Conservation (phyloP, 2,329 filamentous ascomycete species). For the Alternaria conjuncta region DNA sequence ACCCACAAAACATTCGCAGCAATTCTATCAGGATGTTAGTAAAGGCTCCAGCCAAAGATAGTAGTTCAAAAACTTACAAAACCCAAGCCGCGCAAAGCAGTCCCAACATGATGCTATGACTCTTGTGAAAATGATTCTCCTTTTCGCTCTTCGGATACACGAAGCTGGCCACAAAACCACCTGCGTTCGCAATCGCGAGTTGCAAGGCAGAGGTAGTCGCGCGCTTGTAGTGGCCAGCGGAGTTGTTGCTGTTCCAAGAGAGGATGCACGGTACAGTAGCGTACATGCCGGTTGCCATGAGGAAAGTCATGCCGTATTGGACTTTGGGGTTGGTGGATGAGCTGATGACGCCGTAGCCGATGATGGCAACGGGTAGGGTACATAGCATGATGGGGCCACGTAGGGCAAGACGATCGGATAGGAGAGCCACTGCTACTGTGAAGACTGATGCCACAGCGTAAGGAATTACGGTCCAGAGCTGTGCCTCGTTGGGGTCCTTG, state of each 20-base stretch:
- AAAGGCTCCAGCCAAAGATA: background rate
- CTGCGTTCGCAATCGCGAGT: constrained; percentile 70
- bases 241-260: constrained; percentile 72
- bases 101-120: constrained; percentile 67
- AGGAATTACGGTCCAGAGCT: constrained; percentile 69
- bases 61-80: constrained; percentile 56
- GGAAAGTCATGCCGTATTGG: constrained; percentile 70
- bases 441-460: constrained; percentile 66
- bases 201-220: constrained; percentile 71
- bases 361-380: constrained; percentile 68
- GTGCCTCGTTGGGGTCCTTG: constrained; percentile 62
- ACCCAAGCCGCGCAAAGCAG: constrained; percentile 69
- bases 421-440: constrained; percentile 59
- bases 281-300: constrained; percentile 71
- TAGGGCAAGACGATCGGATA: constrained; percentile 66
- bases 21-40: constrained; percentile 52
- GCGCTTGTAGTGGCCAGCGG: constrained; percentile 72
- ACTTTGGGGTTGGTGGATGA: constrained; percentile 59
- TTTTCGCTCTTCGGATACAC: constrained; percentile 65
- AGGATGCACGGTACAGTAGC: constrained; percentile 67
- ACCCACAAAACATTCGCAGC: constrained; percentile 68
- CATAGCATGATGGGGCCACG: constrained; percentile 68
- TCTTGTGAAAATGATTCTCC: constrained; percentile 62
- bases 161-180: constrained; percentile 71
- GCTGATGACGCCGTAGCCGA: constrained; percentile 69